Evolutionary conservation across 2,329 filamentous ascomycete genomes (phyloP).

Genomic region (Rhynchosporium graminicola): DNA sequence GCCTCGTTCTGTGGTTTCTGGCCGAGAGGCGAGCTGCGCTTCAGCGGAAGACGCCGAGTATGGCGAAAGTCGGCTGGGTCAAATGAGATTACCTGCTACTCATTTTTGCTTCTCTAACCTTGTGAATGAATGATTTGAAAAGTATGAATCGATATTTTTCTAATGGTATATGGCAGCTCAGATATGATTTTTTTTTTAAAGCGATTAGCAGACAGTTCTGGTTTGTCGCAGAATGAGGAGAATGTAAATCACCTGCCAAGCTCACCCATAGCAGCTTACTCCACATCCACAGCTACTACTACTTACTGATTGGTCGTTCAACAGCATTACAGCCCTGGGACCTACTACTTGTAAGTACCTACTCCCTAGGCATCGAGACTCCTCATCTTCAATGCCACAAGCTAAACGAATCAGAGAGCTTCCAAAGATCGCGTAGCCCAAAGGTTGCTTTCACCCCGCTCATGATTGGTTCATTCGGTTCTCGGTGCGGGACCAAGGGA

Average conservation of each 20-base stretch:
- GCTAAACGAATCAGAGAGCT: not conserved
- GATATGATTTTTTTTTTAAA: no score
- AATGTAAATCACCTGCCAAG: not conserved
- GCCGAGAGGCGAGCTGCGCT: not conserved
- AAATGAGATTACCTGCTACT: not conserved
- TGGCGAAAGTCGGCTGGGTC: conserved; percentile 7
- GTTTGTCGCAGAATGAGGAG: no score
- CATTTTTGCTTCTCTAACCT: not conserved
- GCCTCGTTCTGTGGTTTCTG: not conserved
- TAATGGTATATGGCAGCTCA: no score
- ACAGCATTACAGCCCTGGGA: not conserved
- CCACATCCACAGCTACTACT: not conserved
- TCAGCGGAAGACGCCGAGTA: not conserved
- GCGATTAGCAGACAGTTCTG: no score
- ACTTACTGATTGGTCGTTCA: not conserved
- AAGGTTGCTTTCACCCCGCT: conserved; percentile 12
- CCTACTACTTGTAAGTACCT: not conserved
- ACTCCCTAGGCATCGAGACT: not conserved
- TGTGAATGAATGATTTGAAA: no score
- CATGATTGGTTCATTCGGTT: conserved; percentile 8
- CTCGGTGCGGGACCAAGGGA: conserved; percentile 10
- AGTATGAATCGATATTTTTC: no score
- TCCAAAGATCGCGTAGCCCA: conserved; percentile 5
- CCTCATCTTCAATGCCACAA: not conserved
- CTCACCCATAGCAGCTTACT: not conserved